A percentile compares a stretch with the other conserved stretches of the same genome.
phyloP scores from a whole-genome alignment of 139 green algal genomes.

The Tetraselmis striata region DNA sequence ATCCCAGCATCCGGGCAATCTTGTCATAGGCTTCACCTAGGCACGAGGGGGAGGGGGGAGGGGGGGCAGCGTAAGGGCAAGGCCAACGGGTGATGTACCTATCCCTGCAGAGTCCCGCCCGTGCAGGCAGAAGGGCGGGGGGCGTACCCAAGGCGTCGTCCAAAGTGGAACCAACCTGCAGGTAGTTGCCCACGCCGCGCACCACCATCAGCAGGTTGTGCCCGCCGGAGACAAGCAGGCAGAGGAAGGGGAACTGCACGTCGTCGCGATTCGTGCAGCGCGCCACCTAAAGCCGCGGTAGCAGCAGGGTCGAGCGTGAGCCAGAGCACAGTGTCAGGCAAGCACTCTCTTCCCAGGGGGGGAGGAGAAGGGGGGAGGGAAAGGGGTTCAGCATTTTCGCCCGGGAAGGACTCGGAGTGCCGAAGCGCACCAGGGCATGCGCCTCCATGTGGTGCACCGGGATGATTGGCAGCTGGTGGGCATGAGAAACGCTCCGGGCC shows the following conservation, averaged over 20 bases:
- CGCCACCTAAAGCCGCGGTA: background rate
- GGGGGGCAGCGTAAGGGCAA: background rate
- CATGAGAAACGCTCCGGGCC: constrained; percentile 60
- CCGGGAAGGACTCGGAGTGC: background rate
- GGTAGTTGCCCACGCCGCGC: constrained; percentile 79
- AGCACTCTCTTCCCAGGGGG: too few relatives aligned
- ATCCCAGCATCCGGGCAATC: constrained; percentile 81
- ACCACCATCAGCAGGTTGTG: constrained; percentile 93
- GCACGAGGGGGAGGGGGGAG: background rate
- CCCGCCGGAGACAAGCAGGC: constrained; percentile 84
- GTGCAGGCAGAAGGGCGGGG: background rate
- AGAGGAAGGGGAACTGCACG: constrained; percentile 85
- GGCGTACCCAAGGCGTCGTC: constrained; percentile 86
- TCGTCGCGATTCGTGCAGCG: background rate
- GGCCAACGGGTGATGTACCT: too few relatives aligned
- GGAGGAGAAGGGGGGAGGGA: too few relatives aligned
- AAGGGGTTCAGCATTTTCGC: background rate
- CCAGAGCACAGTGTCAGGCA: too few relatives aligned
- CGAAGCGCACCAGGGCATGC: constrained; percentile 91
- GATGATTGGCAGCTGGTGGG: constrained; percentile 66
- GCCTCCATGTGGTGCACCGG: constrained; percentile 98
- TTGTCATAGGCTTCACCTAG: constrained; percentile 94
- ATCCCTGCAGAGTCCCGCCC: too few relatives aligned
- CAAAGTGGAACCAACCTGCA: constrained; percentile 82
- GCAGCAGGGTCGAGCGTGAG: too few relatives aligned